Evolutionary conservation across 2,329 filamentous ascomycete genomes (phyloP), one percentile per base, ranked within the genome.

Genomic region (Trichoderma sp.): DNA sequence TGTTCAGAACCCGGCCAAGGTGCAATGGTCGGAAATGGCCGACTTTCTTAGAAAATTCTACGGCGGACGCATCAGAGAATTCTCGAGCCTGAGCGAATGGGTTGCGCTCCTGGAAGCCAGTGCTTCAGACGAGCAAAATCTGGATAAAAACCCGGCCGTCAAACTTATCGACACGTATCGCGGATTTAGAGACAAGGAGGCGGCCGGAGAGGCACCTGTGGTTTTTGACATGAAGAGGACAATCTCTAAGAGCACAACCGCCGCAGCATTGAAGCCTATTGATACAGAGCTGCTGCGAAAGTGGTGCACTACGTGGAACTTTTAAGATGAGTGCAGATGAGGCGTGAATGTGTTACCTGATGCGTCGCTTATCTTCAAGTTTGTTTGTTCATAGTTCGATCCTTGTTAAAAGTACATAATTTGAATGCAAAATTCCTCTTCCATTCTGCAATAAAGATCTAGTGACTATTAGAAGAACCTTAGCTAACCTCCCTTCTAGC

Each of bases 1-100:
- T 72, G 80, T 81, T 49, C 81, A 85, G 55, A 87, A 87, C 72
- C 84, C 84, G 0, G 70, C 65, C 1, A 73, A 74, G 1, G 77
- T 78, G 0, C 68, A 76, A 3, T 87, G 85, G 85, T 37, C 64
- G 3, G 70, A 77, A 0, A 76, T 87, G 33, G 59, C 59, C 16
- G 8, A 24, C 37, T 24, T 5, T 8, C 27, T 53, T 13, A 24
- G 13, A 24, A n/a, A 49, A 4, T 49, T 49, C 5, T 49, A 49
- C 24, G 47, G 47, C 5, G 47, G 21, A 49, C 47, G 47, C 8
- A 49, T 49, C 5, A 21, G 21, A 24, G 47, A 49, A 14, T 5
- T 49, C 11, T 5, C 47, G 13, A 49, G 47, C 47, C 10, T 49
- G 4, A 16, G 21, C 2, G 21, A 49, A 24, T 49, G 47, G 47